phyloP scores from a whole-genome alignment of 1,284 basidiomycete species.

The Fomitopsis palustris region DNA sequence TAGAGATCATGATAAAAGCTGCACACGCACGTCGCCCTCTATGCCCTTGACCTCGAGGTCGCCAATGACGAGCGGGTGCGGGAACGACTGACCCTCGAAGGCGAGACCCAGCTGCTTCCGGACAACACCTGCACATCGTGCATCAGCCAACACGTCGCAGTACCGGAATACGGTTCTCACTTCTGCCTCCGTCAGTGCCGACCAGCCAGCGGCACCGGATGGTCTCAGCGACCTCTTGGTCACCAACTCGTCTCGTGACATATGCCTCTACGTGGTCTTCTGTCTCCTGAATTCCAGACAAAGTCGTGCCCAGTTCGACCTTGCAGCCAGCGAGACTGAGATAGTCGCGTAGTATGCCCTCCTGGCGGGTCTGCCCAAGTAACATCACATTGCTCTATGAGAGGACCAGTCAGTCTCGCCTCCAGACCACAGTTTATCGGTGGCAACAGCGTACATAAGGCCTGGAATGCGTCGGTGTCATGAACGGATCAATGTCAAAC shows the following conservation, averaged over 20 bases:
- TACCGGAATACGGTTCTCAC: too few species aligned
- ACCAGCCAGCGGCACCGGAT: slow-evolving; percentile 25
- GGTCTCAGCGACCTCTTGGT: slow-evolving; percentile 9
- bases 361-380: slow-evolving; percentile 26
- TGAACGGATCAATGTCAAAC: slow-evolving; percentile 8
- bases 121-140: slow-evolving; percentile 18
- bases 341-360: slow-evolving; percentile 28
- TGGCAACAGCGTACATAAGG: slow-evolving; percentile 18
- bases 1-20: not conserved
- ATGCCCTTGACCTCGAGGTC: slow-evolving; percentile 27
- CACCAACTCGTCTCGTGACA: slow-evolving; percentile 8
- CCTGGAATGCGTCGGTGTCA: slow-evolving; percentile 13
- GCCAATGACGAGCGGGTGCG: slow-evolving; percentile 22
- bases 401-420: not conserved
- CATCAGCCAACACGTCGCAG: too few species aligned
- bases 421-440: not conserved
- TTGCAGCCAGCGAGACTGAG: slow-evolving; percentile 21
- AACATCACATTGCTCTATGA: slow-evolving; percentile 4
- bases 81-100: slow-evolving; percentile 28
- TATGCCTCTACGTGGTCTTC: slow-evolving; percentile 18
- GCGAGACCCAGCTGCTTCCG: slow-evolving; percentile 26
- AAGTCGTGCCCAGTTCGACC: slow-evolving; percentile 29
- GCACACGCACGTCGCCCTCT: slow-evolving; percentile 16
- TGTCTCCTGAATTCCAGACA: slow-evolving; percentile 24
- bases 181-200: slow-evolving; percentile 36